Evolutionary conservation across 176 grass and related monocot genomes (phyloP).

Genomic region (Musa troglodytarum): DNA sequence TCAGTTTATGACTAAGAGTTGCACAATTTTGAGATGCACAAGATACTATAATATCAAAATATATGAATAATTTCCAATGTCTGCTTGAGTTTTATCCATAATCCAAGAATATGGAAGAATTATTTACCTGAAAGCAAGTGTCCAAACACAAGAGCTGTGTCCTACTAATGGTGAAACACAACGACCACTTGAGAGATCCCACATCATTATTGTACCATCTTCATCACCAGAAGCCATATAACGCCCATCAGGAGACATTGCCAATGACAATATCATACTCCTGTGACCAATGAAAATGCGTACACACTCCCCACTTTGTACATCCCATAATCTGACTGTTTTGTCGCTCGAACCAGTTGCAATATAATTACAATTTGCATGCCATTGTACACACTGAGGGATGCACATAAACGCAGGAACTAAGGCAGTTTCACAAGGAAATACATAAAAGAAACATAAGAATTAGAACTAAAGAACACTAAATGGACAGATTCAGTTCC

Average conservation of each 20-base stretch:
- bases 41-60: not conserved
- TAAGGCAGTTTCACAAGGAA: not conserved
- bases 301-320: conserved; percentile 83
- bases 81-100: not conserved
- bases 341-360: conserved; percentile 90
- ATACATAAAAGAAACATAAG: not conserved
- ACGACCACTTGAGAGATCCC: conserved; percentile 83
- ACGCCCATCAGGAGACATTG: conserved; percentile 86
- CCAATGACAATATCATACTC: conserved; percentile 84
- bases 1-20: not conserved
- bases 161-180: conserved; percentile 71
- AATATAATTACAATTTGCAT: conserved; percentile 97
- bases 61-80: not conserved
- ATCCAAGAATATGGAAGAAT: not conserved
- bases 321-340: conserved; percentile 92
- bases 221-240: conserved; percentile 97
- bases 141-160: conserved; percentile 87
- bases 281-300: conserved; percentile 96
- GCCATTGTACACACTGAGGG: conserved; percentile 92
- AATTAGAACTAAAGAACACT: not conserved
- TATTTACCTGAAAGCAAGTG: conserved; percentile 82
- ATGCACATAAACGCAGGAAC: not conserved
- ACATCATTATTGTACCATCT: conserved; percentile 94
- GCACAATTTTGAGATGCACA: not conserved
- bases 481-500: not conserved